A percentile compares a stretch with the other conserved stretches of the same genome.
Evolutionary conservation across 202 grass and related monocot genomes (phyloP).

Genomic region (Brachypodium distachyon): DNA sequence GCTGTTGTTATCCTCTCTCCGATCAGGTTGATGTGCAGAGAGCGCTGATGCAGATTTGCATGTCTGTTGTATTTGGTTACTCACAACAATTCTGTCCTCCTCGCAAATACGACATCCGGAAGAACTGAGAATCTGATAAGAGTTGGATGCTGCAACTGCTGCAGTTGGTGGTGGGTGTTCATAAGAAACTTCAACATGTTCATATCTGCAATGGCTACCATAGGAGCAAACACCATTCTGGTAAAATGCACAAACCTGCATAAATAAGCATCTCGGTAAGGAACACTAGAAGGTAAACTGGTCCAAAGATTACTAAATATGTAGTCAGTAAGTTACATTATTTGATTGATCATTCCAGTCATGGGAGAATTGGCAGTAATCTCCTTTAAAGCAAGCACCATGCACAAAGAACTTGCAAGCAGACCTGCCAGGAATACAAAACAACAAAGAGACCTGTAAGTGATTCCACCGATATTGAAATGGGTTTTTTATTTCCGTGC

Average conservation of each 20-base stretch:
- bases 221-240: conserved; percentile 71
- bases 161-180: conserved; percentile 21
- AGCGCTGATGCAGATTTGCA: not conserved
- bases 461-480: not conserved
- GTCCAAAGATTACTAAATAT: not conserved
- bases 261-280: conserved; percentile 5
- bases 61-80: conserved; percentile 6
- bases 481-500: no score
- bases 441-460: conserved; percentile 9
- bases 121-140: conserved; percentile 32
- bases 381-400: conserved; percentile 81
- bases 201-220: conserved; percentile 71
- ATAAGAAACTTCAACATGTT: conserved; percentile 44
- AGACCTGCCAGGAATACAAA: conserved; percentile 46
- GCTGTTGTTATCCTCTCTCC: conserved; percentile 12
- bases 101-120: conserved; percentile 15
- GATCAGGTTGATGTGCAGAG: conserved; percentile 9
- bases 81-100: conserved; percentile 5
- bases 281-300: conserved; percentile 7
- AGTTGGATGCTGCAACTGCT: conserved; percentile 27
- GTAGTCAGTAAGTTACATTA: conserved; percentile 44
- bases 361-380: conserved; percentile 84
- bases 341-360: conserved; percentile 69
- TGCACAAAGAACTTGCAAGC: conserved; percentile 83
- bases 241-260: conserved; percentile 80